These are phyloP conservation scores for Linum lewisii DNA, from an alignment of 345 rosid genomes.

Conservation along the genomic window DNA sequence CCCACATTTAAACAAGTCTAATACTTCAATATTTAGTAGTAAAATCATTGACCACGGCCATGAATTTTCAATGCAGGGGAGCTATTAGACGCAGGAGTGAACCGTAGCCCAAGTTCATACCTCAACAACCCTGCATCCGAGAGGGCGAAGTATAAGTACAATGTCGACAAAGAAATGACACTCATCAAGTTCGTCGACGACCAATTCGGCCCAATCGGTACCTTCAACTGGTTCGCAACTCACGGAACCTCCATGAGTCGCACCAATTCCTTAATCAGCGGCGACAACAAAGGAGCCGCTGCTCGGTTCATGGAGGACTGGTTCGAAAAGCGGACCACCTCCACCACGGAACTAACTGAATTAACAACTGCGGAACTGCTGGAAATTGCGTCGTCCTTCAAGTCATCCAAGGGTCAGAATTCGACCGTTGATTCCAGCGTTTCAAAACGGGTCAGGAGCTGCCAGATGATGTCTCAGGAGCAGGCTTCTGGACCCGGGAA, in stretches of 20 bases:
- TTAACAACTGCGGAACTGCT: constrained; percentile 41
- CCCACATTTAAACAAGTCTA: too few relatives aligned
- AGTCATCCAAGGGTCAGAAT: constrained; percentile 59
- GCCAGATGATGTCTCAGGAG: constrained; percentile 21
- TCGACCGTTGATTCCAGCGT: constrained; percentile 50
- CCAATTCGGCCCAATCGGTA: constrained; percentile 91
- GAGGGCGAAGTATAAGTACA: constrained; percentile 58
- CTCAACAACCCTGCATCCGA: constrained; percentile 78
- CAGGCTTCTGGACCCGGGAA: constrained; percentile 66
- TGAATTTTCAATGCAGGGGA: constrained; percentile 42
- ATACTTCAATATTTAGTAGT: too few relatives aligned
- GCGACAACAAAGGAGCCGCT: constrained; percentile 98
- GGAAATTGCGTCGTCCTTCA: constrained; percentile 87
- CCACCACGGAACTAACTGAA: constrained; percentile 31
- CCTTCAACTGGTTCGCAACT: constrained; percentile 98
- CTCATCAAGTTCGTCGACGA: constrained; percentile 89
- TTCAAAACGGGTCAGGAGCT: constrained; percentile 70
- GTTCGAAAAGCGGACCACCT: constrained; percentile 45
- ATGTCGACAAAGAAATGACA: constrained; percentile 94
- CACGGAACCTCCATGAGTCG: constrained; percentile 99
- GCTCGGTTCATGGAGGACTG: constrained; percentile 97
- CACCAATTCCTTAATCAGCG: constrained; percentile 85
- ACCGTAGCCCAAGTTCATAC: constrained; percentile 97
- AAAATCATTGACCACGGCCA: too few relatives aligned
- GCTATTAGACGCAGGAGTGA: constrained; percentile 79